Conservation (phyloP, 148 eudicot genomes). For the Agrostemma githago region DNA sequence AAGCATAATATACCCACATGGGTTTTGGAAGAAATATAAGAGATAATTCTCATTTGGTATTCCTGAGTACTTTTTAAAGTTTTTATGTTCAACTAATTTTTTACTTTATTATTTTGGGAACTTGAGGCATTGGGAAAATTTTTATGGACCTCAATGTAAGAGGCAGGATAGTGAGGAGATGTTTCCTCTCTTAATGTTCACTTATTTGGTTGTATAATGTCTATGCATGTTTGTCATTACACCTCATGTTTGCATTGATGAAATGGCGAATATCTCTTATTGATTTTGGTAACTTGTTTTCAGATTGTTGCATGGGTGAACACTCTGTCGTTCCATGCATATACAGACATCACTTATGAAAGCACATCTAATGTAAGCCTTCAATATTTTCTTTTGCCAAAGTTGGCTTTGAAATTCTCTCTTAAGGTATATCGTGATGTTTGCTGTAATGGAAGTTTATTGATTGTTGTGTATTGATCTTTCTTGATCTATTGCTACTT, state of each 20-base stretch:
- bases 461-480: constrained; percentile 1
- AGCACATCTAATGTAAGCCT: constrained; percentile 83
- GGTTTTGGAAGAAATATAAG: background rate
- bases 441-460: background rate
- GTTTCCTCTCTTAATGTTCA: background rate
- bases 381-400: background rate
- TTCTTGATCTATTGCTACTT: constrained; percentile 12
- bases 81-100: background rate
- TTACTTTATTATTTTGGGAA: background rate
- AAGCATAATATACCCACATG: background rate
- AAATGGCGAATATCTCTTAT: constrained; percentile 7
- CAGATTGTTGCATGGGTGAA: constrained; percentile 81
- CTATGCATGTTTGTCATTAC: constrained; percentile 3
- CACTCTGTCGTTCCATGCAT: constrained; percentile 74
- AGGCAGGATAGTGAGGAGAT: background rate
- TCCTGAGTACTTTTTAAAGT: background rate
- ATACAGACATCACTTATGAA: constrained; percentile 66
- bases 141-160: background rate
- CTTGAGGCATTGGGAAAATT: background rate
- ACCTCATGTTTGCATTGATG: background rate
- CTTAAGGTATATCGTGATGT: background rate
- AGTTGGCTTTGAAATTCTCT: background rate
- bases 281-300: constrained; percentile 18
- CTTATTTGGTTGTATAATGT: background rate
- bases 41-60: background rate